Base-by-base conservation (phyloP, 257 asterid species). In the Verbascum thapsus region DNA sequence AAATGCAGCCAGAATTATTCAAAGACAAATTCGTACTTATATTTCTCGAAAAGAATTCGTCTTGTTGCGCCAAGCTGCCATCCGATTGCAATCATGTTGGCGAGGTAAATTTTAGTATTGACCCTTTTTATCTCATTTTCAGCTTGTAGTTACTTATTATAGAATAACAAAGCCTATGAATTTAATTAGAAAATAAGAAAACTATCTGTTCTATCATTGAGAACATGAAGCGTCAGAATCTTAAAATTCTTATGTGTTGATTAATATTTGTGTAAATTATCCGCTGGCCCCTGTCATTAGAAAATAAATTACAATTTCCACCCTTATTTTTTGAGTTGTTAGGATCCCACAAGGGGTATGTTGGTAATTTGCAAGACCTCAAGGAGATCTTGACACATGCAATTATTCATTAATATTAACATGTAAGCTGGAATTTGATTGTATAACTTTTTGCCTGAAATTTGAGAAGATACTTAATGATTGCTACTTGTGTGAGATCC, bases 61-160 rank as follows among this genome's bases (percentile, higher is more conserved):
- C 74, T 74, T 76, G 39, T 75, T 85, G 58, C 94, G 95, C 53
- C 76, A 58, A 61, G 96, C 98, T 42, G 95, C 99, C 47, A 75
- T 94, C 69, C 87, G 74, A 62, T 66, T 94, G 80, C 99, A 94
- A 70, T 94, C 99, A 47, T 90, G 98, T 72, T 94, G 98, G 95
- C 95, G 99, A 83, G 99, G 99, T 94, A 83, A 63, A 66, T 68
- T 16, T 58, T 51, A 42, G 37, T 58, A 16, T 20, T 48, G 45
- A 59, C n/a, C 44, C 54, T 63, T 26, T 44, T 0, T 49, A 50
- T 58, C 63, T 48, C 39, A 57, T 64, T 58, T 34, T 74, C 64
- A 62, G 69, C 34, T 62, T 41, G 22, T 38, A 35, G 7, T 58
- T 47, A n/a, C 18, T 71, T 40, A 23, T 67, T 53, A 42, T 10